Conservation (phyloP, 768 basidiomycete genomes). For the Leccinum subgranulosum region DNA sequence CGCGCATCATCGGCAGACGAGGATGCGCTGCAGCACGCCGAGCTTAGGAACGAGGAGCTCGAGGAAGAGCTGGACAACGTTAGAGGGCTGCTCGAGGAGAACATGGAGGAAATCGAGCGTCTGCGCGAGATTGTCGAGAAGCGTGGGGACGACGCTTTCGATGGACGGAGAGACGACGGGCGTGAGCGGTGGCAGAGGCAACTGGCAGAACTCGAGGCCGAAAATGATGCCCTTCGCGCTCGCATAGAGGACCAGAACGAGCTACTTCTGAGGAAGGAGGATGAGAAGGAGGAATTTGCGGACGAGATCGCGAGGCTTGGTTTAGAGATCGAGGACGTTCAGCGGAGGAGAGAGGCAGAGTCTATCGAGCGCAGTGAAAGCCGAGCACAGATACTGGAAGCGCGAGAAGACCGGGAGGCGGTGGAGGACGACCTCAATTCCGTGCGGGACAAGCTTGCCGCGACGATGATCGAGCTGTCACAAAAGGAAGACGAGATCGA, state of each 20-base stretch:
- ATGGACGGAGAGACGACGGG: slow-evolving; percentile 39
- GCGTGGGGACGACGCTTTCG: slow-evolving; percentile 41
- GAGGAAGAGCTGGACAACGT: slow-evolving; percentile 73
- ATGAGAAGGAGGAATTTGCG: slow-evolving; percentile 67
- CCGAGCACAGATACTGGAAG: slow-evolving; percentile 67
- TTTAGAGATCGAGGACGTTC: slow-evolving; percentile 64
- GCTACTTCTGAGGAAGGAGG: slow-evolving; percentile 53
- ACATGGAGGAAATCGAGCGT: slow-evolving; percentile 78
- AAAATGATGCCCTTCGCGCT: slow-evolving; percentile 59
- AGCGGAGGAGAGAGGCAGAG: slow-evolving; percentile 60
- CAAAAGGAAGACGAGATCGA: slow-evolving; percentile 88
- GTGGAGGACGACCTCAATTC: slow-evolving; percentile 78
- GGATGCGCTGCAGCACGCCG: slow-evolving; percentile 51
- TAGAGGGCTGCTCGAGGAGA: slow-evolving; percentile 70
- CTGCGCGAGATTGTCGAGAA: slow-evolving; percentile 67
- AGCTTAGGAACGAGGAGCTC: slow-evolving; percentile 62
- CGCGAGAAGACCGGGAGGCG: slow-evolving; percentile 69
- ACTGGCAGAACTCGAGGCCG: slow-evolving; percentile 56
- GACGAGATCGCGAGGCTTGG: slow-evolving; percentile 64
- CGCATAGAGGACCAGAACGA: slow-evolving; percentile 59
- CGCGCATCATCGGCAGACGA: slow-evolving; percentile 42
- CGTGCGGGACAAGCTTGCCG: slow-evolving; percentile 73
- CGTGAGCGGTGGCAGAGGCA: slow-evolving; percentile 45
- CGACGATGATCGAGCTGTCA: slow-evolving; percentile 76
- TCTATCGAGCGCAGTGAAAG: slow-evolving; percentile 69